Evolutionary conservation across 2,329 filamentous ascomycete species (phyloP).

Genomic region (Balansia obtecta): DNA sequence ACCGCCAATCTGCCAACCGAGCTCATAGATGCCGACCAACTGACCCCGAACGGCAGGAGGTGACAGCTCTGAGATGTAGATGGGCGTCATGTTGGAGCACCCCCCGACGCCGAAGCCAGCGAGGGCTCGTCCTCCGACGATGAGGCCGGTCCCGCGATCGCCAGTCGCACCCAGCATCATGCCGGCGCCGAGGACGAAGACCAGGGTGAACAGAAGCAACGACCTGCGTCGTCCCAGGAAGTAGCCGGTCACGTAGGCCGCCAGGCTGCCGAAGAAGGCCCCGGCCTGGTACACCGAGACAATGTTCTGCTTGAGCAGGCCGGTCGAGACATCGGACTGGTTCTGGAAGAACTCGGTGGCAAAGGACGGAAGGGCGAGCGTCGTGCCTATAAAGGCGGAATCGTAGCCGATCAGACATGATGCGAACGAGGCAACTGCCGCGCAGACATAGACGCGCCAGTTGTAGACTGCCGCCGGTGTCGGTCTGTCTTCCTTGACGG

Average conservation of each 20-base stretch:
- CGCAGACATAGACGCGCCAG: conserved; percentile 45
- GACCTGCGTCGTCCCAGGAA: conserved; percentile 11
- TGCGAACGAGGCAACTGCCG: conserved; percentile 41
- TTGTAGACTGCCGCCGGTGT: conserved; percentile 47
- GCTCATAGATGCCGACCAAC: conserved; percentile 12
- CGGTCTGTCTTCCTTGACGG: conserved; percentile 42
- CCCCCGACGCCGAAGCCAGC: conserved; percentile 15
- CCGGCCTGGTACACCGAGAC: conserved; percentile 60
- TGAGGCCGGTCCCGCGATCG: conserved; percentile 10
- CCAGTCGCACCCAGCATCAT: conserved; percentile 36
- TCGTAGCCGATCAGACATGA: conserved; percentile 50
- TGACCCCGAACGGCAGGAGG: conserved; percentile 11
- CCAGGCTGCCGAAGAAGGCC: conserved; percentile 13
- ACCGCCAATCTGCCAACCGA: conserved; percentile 12
- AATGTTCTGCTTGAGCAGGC: conserved; percentile 59
- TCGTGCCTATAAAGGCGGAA: conserved; percentile 69
- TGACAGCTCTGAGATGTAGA: conserved; percentile 13
- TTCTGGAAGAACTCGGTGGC: conserved; percentile 53
- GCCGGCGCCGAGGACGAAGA: conserved; percentile 11
- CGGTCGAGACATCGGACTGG: conserved; percentile 36
- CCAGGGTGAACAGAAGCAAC: conserved; percentile 9
- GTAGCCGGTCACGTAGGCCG: conserved; percentile 11
- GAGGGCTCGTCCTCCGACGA: conserved; percentile 13
- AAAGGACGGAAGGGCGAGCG: conserved; percentile 59
- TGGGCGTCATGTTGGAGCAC: conserved; percentile 13